phyloP scores from a whole-genome alignment of 2,329 filamentous ascomycete species.

The Colletotrichum gigasporum region DNA sequence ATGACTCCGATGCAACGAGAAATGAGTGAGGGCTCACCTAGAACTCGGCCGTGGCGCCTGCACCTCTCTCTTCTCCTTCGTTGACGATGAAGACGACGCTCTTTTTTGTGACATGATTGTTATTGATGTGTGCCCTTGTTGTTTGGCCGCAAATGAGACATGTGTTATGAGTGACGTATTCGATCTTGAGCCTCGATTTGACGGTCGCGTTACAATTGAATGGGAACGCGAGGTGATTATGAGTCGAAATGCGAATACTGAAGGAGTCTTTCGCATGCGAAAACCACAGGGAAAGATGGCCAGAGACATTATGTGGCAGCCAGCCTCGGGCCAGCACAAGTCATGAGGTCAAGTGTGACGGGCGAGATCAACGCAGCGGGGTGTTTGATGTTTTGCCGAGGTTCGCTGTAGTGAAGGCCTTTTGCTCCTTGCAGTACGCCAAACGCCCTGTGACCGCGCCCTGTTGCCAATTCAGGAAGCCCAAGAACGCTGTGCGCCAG shows the following conservation, averaged over 20 bases:
- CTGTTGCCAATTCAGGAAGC: background rate
- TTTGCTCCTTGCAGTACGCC: no score
- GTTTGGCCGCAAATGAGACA: background rate
- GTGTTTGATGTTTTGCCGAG: conserved; percentile 29
- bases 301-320: conserved; percentile 5
- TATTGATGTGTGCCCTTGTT: background rate
- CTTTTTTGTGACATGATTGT: conserved; percentile 25
- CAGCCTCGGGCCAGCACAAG: background rate
- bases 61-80: conserved; percentile 37
- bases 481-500: background rate
- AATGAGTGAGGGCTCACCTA: conserved; percentile 53
- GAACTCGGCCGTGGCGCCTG: conserved; percentile 70
- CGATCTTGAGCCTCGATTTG: background rate
- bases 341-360: conserved; percentile 1
- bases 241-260: background rate
- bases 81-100: conserved; percentile 19
- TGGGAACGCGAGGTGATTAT: background rate
- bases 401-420: conserved; percentile 15
- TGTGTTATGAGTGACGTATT: conserved; percentile 5
- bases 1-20: background rate
- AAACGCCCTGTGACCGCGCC: conserved; percentile 21
- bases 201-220: background rate
- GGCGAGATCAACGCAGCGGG: conserved; percentile 2
- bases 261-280: background rate
- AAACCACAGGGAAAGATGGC: background rate